These are phyloP conservation scores for Porpolomopsis calyptriformis DNA, from an alignment of 768 basidiomycete genomes.

Conservation along the genomic window DNA sequence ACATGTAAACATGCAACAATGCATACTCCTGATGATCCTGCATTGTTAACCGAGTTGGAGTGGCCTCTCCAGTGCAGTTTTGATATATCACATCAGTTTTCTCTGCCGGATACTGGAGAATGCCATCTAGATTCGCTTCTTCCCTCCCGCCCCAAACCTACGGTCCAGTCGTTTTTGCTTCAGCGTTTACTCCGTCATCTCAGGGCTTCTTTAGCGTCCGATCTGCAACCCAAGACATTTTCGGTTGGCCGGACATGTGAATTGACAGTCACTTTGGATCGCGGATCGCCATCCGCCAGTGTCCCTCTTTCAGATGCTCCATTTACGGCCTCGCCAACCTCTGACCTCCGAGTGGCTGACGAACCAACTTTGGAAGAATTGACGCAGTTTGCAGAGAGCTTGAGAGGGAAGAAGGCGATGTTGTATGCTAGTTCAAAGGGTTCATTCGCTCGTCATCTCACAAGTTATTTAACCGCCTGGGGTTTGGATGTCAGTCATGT, in stretches of 20 bases:
- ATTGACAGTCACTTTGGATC: slow-evolving; percentile 52
- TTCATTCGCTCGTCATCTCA: slow-evolving; percentile 85
- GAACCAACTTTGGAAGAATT: slow-evolving; percentile 81
- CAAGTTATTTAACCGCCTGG: slow-evolving; percentile 89
- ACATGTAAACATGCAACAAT: slow-evolving; percentile 11
- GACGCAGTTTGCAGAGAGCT: slow-evolving; percentile 62
- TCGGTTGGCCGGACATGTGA: slow-evolving; percentile 50
- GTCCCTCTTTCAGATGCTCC: slow-evolving; percentile 22
- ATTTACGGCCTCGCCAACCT: slow-evolving; percentile 24
- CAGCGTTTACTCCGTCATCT: slow-evolving; percentile 52
- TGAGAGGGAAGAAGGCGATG: slow-evolving; percentile 74
- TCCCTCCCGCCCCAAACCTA: slow-evolving; percentile 31
- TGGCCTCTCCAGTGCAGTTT: slow-evolving; percentile 33
- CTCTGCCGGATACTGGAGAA: slow-evolving; percentile 13
- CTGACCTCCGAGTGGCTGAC: slow-evolving; percentile 22
- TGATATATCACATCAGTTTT: slow-evolving; percentile 40
- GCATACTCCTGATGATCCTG: background rate
- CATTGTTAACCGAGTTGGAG: slow-evolving; percentile 19
- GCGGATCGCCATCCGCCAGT: slow-evolving; percentile 39
- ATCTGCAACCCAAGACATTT: slow-evolving; percentile 31
- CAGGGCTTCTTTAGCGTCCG: slow-evolving; percentile 37
- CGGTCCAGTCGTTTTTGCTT: slow-evolving; percentile 40
- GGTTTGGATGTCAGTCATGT: slow-evolving; percentile 87
- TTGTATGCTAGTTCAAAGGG: slow-evolving; percentile 82
- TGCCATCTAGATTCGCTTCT: slow-evolving; percentile 21